phyloP scores from a whole-genome alignment of 163 green algal species.

The Scenedesmus sp. region DNA sequence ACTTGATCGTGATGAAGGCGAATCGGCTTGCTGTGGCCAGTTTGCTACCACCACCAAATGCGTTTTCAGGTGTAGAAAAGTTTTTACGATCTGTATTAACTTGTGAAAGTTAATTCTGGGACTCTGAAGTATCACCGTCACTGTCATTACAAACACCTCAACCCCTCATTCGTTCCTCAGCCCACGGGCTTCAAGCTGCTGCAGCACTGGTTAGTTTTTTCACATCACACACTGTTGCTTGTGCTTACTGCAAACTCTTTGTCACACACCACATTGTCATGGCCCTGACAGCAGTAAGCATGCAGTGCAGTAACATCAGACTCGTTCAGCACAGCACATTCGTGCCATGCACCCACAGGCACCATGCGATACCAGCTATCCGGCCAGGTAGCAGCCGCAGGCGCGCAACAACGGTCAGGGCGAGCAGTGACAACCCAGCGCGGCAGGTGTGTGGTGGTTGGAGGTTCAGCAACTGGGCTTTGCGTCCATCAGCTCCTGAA shows the following conservation, averaged over 20 bases:
- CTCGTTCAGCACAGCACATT: background rate
- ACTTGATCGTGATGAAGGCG: background rate
- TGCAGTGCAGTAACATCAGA: background rate
- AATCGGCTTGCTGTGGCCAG: background rate
- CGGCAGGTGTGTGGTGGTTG: constrained; percentile 15
- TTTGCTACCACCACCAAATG: too few species aligned
- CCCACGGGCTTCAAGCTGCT: background rate
- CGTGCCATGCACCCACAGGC: background rate
- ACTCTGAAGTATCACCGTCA: background rate
- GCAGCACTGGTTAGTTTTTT: background rate
- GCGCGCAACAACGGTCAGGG: background rate
- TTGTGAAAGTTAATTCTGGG: too few species aligned
- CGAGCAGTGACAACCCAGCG: constrained; percentile 21
- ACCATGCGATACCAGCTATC: background rate
- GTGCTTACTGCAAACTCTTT: background rate
- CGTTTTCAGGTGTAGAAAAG: too few species aligned
- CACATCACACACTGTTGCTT: background rate
- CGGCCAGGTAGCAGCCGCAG: background rate
- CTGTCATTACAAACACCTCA: background rate
- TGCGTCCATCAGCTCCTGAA: background rate
- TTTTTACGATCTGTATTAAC: too few species aligned
- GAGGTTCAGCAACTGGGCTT: background rate
- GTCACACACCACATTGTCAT: background rate
- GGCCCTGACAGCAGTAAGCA: constrained; percentile 6
- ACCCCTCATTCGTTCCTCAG: background rate